These are phyloP conservation scores for Penicillium desertorum DNA, from an alignment of 495 filamentous ascomycete genomes.

Conservation along the genomic window DNA sequence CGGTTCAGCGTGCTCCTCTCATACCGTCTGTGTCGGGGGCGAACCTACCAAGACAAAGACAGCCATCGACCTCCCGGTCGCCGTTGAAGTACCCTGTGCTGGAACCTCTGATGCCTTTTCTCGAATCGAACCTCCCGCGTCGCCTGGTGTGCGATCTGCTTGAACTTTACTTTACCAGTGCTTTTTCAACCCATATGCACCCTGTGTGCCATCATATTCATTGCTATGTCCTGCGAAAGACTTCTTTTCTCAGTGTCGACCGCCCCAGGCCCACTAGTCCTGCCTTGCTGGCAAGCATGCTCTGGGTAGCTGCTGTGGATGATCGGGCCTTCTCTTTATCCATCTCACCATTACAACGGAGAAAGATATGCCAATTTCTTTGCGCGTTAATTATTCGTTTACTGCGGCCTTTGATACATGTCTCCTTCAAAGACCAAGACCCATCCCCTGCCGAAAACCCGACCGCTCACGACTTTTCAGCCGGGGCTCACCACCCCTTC, in stretches of 20 bases:
- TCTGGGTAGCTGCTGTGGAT: slow-evolving; percentile 92
- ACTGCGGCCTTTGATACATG: slow-evolving; percentile 82
- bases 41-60: slow-evolving; percentile 17
- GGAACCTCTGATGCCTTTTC: slow-evolving; percentile 74
- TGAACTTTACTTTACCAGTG: slow-evolving; percentile 83
- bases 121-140: slow-evolving; percentile 70
- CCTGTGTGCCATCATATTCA: slow-evolving; percentile 90
- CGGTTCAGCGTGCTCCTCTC: slow-evolving; percentile 9
- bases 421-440: slow-evolving; percentile 45
- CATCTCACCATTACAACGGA: slow-evolving; percentile 78
- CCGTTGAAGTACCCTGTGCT: slow-evolving; percentile 80
- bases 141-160: slow-evolving; percentile 81
- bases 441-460: slow-evolving; percentile 27
- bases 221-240: slow-evolving; percentile 86
- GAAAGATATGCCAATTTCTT: slow-evolving; percentile 86
- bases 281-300: slow-evolving; percentile 86
- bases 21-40: slow-evolving; percentile 14
- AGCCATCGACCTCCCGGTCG: slow-evolving; percentile 15
- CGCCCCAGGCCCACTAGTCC: slow-evolving; percentile 81
- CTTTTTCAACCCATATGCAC: slow-evolving; percentile 81
- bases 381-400: slow-evolving; percentile 84
- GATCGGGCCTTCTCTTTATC: slow-evolving; percentile 86
- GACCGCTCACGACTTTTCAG: slow-evolving; percentile 32
- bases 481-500: slow-evolving; percentile 44
- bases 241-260: slow-evolving; percentile 77